Evolutionary conservation across 169 alveolate species (phyloP), one percentile per base, ranked within the genome.

Genomic region (Plasmodium inui): DNA sequence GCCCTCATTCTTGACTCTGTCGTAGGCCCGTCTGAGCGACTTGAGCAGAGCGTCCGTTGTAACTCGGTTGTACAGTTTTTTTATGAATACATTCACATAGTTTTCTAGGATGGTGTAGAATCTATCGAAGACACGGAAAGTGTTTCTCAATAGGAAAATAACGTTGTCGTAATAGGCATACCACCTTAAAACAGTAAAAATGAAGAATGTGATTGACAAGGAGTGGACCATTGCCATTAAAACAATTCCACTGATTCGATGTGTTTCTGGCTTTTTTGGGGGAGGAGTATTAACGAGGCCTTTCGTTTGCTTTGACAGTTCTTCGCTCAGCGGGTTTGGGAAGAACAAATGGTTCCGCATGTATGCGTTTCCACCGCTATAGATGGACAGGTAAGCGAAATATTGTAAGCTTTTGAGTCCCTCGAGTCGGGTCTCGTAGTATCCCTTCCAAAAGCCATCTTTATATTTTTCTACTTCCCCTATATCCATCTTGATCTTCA

Each of bases 121-220:
- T 55, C 93, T 46, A 14, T 86, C 93, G 44, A 86, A 74, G 22
- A 86, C 1, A n/a, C 93, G 86, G 28, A 57, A 22, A 6, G 84
- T 28, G n/a, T 9, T 26, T 86, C 93, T 26, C 0, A 76, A 17
- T 4, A 86, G 26, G 1, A 86, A 86, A 19, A 76, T 6, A 19
- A n/a, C 46, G 61, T 86, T 50, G 14, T 86, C 93, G 70, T 17
- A 86, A 55, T 53, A 86, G 28, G 86, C 80, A n/a, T 76, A 86
- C 44, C 71, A 53, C 41, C 67, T 57, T 57, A 74, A 26, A 26
- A 86, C 7, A 2, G 81, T 34, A 76, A 8, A 86, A 2, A 57
- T 6, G 30, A 86, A 86, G 26, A 78, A 50, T 7, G 79, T 12
- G 34, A 74, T 17, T 26, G 82, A 76, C 8, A 86, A n/a, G 17